A percentile compares a stretch with the other conserved stretches of the same genome.
Evolutionary conservation across 805 yeast genomes (phyloP).

Genomic region (Spencermartinsiella europaea): DNA sequence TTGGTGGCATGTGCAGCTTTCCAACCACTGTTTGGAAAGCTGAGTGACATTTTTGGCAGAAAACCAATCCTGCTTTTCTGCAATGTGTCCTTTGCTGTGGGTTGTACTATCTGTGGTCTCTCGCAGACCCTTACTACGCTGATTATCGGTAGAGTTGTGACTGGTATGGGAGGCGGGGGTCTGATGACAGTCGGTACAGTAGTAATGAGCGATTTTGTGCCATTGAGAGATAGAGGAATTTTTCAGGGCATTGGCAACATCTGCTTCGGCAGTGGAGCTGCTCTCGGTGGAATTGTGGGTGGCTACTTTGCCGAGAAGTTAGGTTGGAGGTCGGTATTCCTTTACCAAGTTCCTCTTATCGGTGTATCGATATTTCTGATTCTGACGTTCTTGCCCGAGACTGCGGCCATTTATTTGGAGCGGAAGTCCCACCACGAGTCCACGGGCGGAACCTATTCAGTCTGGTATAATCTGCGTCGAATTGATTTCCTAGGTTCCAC

Average conservation of each 20-base stretch:
- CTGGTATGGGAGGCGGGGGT: constrained; percentile 94
- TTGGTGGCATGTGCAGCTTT: constrained; percentile 65
- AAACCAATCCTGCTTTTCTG: constrained; percentile 39
- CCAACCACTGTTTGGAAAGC: constrained; percentile 68
- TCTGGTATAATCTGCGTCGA: constrained; percentile 44
- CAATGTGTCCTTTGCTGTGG: constrained; percentile 40
- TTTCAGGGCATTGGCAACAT: constrained; percentile 81
- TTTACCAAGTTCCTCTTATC: constrained; percentile 37
- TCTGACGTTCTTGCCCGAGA: not conserved
- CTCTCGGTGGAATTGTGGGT: constrained; percentile 56
- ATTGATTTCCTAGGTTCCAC: constrained; percentile 66
- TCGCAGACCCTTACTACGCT: constrained; percentile 50
- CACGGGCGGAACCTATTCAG: constrained; percentile 1
- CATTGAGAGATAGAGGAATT: constrained; percentile 70
- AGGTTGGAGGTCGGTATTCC: constrained; percentile 59
- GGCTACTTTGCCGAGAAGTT: constrained; percentile 47
- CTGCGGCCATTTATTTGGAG: not conserved
- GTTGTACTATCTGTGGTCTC: constrained; percentile 49
- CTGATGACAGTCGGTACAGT: constrained; percentile 70
- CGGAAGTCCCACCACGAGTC: not conserved
- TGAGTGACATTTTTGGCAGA: constrained; percentile 53
- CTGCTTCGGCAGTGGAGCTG: constrained; percentile 71
- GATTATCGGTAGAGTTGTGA: constrained; percentile 68
- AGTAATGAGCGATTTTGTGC: constrained; percentile 69
- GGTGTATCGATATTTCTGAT: constrained; percentile 31